Base-by-base conservation (phyloP, 176 grass and related monocot genomes). In the Bolboschoenus planiculmis region DNA sequence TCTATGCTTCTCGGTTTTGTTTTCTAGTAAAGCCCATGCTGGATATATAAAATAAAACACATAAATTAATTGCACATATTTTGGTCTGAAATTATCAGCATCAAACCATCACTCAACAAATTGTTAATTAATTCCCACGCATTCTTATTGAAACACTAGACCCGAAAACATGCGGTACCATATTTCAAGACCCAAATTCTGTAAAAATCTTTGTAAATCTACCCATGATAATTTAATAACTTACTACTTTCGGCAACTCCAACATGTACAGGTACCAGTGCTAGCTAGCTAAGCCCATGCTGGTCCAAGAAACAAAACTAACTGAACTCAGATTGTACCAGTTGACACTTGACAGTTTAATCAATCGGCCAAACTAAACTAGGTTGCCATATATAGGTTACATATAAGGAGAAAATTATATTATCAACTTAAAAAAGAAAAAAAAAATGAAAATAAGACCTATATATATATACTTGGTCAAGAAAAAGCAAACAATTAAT, bases 161-260 rank as follows among this genome's bases (percentile, higher is more conserved):
- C 77, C 40, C 71, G 64, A 79, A 53, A 80, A 72, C 70, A 37
- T 82, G 78, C 82, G 3, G 39, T 68, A 34, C 20, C 88, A 47
- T 91, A 94, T 94, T 85, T 89, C 92, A 53, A 89, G 82, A 56
- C 50, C 7, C 23, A 29, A 26, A 53, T 7, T 55, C 35, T 37
- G 21, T 83, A 56, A 87, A 83, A 83, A 91, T 85, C 80, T 84
- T 62, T 1, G 86, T 78, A 91, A 89, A 90, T 76, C 81, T 58
- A 84, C 50, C 56, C 84, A 3, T 15, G 16, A 13, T 64, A 55
- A 89, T 15, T 7, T 31, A 5, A 44, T 16, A 67, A 40, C 21
- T 61, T 61, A 21, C 51, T 55, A 43, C 56, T 34, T 26, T 81
- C 2, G 57, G 11, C 11, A 88, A 87, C 72, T 82, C 81, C 79